Evolutionary conservation across 2,329 filamentous ascomycete species (phyloP), one percentile per base, ranked within the genome.

Genomic region (Colletotrichum zoysiae): DNA sequence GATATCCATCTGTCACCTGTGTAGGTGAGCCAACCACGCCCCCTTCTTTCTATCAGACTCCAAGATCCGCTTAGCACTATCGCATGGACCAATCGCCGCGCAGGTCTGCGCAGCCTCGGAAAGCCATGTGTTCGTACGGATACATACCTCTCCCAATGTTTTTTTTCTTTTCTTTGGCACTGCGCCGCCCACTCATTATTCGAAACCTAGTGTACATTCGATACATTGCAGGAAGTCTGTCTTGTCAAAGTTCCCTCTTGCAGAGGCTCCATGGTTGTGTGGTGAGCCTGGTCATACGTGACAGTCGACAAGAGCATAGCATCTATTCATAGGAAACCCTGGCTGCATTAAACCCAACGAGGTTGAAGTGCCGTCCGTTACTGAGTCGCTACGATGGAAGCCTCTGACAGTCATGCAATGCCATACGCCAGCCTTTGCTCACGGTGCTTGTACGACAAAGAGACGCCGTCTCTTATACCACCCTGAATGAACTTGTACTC

Each of bases 131-230:
- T 40, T 30, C 38, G 26, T 57, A 16, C 59, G 30, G 30, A 30
- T 30, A 35, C 59, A 35, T 38, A 35, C 48, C 53, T 40, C 48
- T 35, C 46, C 5, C 38, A 9, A 46, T 46, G 67, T 48, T 55
- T 20, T 14, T 58, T 55, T 46, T 30, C 30, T 55, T 70, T 59
- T 60, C 56, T 55, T 70, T 66, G 67, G 62, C 62, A 56, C 67
- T 40, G 65, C 46, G n/a, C 35, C 6, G 67, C 46, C 38, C 7
- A 66, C n/a, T 35, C 7, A 60, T n/a, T 26, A 20, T n/a, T 55
- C 35, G 46, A 23, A 53, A 50, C 38, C 38, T 48, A 48, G n/a
- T n/a, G 20, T 59, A 57, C n/a, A 38, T 40, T n/a, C 55, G 33
- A 26, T 16, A 59, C 53, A 26, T 65, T 26, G 48, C 67, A 56